These are phyloP conservation scores for Clonostachys byssicola DNA, from an alignment of 2,329 filamentous ascomycete genomes.

Conservation along the genomic window DNA sequence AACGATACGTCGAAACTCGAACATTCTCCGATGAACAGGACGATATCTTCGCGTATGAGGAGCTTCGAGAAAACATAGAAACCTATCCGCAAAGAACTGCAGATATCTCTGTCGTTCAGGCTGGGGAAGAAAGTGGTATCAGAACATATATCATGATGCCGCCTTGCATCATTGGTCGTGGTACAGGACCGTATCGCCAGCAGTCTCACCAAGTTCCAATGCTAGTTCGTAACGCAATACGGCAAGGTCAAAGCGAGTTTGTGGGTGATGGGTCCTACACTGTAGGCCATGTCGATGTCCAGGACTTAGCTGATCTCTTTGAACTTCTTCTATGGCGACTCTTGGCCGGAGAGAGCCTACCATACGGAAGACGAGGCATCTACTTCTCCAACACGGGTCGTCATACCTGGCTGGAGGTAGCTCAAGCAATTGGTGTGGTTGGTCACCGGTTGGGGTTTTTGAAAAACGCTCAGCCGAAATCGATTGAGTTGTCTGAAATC, in stretches of 20 bases:
- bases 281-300: slow-evolving; percentile 39
- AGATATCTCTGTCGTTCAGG: slow-evolving; percentile 34
- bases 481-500: not conserved
- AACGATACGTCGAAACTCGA: slow-evolving; percentile 15
- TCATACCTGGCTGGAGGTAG: slow-evolving; percentile 31
- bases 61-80: slow-evolving; percentile 23
- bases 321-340: slow-evolving; percentile 25
- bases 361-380: slow-evolving; percentile 28
- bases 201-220: slow-evolving; percentile 28
- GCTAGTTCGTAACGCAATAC: slow-evolving; percentile 20
- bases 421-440: slow-evolving; percentile 21
- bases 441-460: not conserved
- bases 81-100: slow-evolving; percentile 36
- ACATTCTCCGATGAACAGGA: slow-evolving; percentile 33
- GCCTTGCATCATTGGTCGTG: slow-evolving; percentile 39
- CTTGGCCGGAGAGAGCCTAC: slow-evolving; percentile 21
- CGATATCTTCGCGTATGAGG: slow-evolving; percentile 35
- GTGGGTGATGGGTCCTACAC: slow-evolving; percentile 26
- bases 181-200: slow-evolving; percentile 33
- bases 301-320: slow-evolving; percentile 35
- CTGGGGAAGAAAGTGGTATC: slow-evolving; percentile 30
- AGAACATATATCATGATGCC: slow-evolving; percentile 39
- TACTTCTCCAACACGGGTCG: slow-evolving; percentile 34
- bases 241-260: slow-evolving; percentile 9
- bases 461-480: not conserved